phyloP scores from a whole-genome alignment of 2,329 filamentous ascomycete genomes.

The Phyllosticta ampelicida region DNA sequence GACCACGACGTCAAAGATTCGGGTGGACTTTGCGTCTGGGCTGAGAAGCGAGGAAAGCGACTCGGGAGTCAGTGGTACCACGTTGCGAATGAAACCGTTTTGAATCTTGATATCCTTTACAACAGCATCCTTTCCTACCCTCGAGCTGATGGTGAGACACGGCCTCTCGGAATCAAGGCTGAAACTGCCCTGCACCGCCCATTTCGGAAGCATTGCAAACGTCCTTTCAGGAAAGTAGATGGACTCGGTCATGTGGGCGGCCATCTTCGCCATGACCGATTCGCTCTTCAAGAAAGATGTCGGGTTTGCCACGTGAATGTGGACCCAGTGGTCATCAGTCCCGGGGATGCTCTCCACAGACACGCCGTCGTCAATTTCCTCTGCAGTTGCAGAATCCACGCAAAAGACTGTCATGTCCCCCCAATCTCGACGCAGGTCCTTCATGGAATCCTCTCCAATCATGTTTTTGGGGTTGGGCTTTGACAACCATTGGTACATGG shows the following conservation, averaged over 20 bases:
- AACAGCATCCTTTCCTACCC: slow-evolving; percentile 40
- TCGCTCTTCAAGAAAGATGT: slow-evolving; percentile 55
- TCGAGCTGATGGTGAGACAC: slow-evolving; percentile 50
- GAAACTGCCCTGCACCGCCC: slow-evolving; percentile 40
- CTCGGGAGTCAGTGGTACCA: slow-evolving; percentile 41
- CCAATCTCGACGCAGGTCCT: slow-evolving; percentile 49
- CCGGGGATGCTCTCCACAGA: slow-evolving; percentile 53
- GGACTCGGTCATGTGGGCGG: slow-evolving; percentile 47
- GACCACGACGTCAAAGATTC: slow-evolving; percentile 19
- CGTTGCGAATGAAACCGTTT: slow-evolving; percentile 44
- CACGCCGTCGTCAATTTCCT: slow-evolving; percentile 69
- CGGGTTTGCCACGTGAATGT: slow-evolving; percentile 69
- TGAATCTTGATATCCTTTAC: slow-evolving; percentile 44
- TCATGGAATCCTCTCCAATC: slow-evolving; percentile 44
- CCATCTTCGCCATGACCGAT: slow-evolving; percentile 48
- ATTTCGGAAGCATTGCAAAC: slow-evolving; percentile 47
- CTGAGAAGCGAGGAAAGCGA: slow-evolving; percentile 16
- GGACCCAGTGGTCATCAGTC: slow-evolving; percentile 56
- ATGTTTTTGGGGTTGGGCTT: slow-evolving; percentile 17
- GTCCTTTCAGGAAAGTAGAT: slow-evolving; percentile 47
- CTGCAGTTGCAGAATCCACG: slow-evolving; percentile 56
- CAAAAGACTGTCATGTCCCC: slow-evolving; percentile 53
- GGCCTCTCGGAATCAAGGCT: slow-evolving; percentile 45
- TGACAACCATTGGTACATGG: slow-evolving; percentile 24
- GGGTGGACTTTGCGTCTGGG: background rate